Base-by-base conservation (phyloP, 305 asterid species). In the Euphrasia arctica region DNA sequence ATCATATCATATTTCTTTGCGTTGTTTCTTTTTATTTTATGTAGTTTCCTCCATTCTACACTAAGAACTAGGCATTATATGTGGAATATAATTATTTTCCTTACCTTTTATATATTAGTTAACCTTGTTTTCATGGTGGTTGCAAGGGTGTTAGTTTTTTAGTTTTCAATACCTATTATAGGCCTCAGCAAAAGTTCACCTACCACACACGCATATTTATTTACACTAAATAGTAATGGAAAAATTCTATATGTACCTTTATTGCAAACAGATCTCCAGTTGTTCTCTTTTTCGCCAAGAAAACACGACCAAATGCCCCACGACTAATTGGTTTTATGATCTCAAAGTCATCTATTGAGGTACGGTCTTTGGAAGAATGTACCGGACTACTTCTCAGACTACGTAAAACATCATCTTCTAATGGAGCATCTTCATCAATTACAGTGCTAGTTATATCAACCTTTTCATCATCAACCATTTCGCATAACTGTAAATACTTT, bases 231-330 rank as follows among this genome's bases (percentile, higher is more conserved):
- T 61, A 28, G 57, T 13, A 58, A 57, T 47, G 31, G 63, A 64
- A 36, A 65, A 36, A 66, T 54, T 50, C 10, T 60, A 48, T 32
- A 58, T 27, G 29, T 82, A 91, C 99, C 99, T 94, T 94, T 71
- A 94, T 94, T 9, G 99, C 99, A 69, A 94, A 94, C 48, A 94
- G 73, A 82, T 94, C 99, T 62, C 98, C 99, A 1, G 99, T 94
- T 10, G 95, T 87, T 79, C 96, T 83, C 88, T 94, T 94, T 77
- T 91, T 88, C 47, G 99, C 96, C 84, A 94, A 76, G 77, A 94
- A 94, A 63, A 94, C 99, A 64, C 99, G 88, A 64, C 99, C 99
- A 77, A 94, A 94, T 73, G 99, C 99, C 58, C 99, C 99, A 65
- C 98, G 98, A 70, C 99, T 94, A 66, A 94, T 94, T 65, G 98